phyloP scores from a whole-genome alignment of 106 monocot genomes.

The Dioscorea alata region DNA sequence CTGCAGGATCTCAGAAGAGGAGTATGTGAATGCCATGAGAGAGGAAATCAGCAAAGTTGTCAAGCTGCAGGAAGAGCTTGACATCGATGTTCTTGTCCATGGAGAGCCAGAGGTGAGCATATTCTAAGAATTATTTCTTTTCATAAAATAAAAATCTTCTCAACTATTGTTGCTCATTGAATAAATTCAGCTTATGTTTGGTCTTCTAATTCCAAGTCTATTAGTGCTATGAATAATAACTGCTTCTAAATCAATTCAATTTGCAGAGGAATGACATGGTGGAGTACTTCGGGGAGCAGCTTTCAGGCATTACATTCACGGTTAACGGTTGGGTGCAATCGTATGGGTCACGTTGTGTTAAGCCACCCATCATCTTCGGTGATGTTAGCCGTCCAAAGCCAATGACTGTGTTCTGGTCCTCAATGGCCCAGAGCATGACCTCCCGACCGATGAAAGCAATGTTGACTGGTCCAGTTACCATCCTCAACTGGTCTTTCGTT shows the following conservation, averaged over 20 bases:
- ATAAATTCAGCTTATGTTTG: too few relatives aligned
- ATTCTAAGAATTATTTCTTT: too few relatives aligned
- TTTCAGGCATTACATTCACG: conserved; percentile 51
- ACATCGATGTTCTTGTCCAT: conserved; percentile 17
- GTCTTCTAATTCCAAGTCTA: too few relatives aligned
- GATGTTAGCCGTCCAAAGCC: conserved; percentile 75
- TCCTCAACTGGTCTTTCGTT: conserved; percentile 81
- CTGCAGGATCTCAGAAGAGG: background rate
- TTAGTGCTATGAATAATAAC: background rate
- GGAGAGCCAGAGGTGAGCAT: conserved; percentile 66
- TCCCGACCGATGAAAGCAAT: conserved; percentile 73
- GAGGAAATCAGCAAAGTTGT: conserved; percentile 15
- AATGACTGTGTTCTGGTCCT: conserved; percentile 80
- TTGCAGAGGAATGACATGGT: conserved; percentile 61
- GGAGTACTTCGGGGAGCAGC: conserved; percentile 52
- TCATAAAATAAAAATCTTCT: background rate
- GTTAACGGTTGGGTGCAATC: conserved; percentile 84
- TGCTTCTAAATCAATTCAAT: background rate
- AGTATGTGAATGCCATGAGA: background rate
- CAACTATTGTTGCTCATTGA: too few relatives aligned
- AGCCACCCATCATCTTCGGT: conserved; percentile 78
- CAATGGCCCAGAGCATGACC: conserved; percentile 50
- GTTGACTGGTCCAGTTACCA: conserved; percentile 87
- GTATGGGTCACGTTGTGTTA: conserved; percentile 73
- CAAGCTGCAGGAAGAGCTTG: conserved; percentile 29